Evolutionary conservation across 2,329 filamentous ascomycete species (phyloP).

Genomic region (Cladobotryum protrusum): DNA sequence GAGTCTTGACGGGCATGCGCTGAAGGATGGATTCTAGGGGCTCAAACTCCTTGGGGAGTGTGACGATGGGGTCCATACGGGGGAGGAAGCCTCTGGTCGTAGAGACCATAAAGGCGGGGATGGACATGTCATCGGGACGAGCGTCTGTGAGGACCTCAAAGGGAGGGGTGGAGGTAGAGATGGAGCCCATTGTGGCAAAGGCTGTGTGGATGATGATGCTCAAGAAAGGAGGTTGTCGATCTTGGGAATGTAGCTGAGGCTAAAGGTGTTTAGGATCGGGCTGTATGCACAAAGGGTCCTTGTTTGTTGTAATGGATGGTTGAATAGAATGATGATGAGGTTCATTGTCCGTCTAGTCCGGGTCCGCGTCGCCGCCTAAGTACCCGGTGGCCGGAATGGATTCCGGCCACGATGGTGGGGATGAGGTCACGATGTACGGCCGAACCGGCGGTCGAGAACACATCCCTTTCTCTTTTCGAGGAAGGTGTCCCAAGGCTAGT

Average conservation of each 20-base stretch:
- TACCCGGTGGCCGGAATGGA: slow-evolving; percentile 43
- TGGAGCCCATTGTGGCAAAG: slow-evolving; percentile 33
- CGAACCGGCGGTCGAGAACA: slow-evolving; percentile 15
- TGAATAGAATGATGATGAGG: slow-evolving; percentile 3
- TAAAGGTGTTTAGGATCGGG: neutral
- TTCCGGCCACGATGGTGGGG: slow-evolving; percentile 38
- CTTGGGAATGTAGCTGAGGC: neutral
- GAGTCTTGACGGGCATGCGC: slow-evolving; percentile 72
- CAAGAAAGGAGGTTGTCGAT: neutral
- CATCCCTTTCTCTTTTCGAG: slow-evolving; percentile 13
- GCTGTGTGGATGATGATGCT: neutral
- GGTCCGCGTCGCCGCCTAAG: slow-evolving; percentile 35
- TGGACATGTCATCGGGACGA: slow-evolving; percentile 52
- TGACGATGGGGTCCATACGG: slow-evolving; percentile 53
- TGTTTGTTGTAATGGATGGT: neutral
- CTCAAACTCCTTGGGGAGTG: slow-evolving; percentile 68
- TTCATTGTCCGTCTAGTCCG: slow-evolving; percentile 12
- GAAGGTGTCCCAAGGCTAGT: slow-evolving; percentile 13
- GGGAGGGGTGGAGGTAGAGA: slow-evolving; percentile 24
- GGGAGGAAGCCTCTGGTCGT: slow-evolving; percentile 70
- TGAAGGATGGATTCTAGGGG: slow-evolving; percentile 65
- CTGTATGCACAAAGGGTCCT: neutral
- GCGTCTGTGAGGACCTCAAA: slow-evolving; percentile 61
- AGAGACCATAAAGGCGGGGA: slow-evolving; percentile 75
- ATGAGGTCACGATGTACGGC: slow-evolving; percentile 16